Percentiles rank a stretch among this genome's conserved stretches.
These are phyloP conservation scores for Gelatoporia subvermispora DNA, from an alignment of 768 basidiomycete species.

Conservation along the genomic window DNA sequence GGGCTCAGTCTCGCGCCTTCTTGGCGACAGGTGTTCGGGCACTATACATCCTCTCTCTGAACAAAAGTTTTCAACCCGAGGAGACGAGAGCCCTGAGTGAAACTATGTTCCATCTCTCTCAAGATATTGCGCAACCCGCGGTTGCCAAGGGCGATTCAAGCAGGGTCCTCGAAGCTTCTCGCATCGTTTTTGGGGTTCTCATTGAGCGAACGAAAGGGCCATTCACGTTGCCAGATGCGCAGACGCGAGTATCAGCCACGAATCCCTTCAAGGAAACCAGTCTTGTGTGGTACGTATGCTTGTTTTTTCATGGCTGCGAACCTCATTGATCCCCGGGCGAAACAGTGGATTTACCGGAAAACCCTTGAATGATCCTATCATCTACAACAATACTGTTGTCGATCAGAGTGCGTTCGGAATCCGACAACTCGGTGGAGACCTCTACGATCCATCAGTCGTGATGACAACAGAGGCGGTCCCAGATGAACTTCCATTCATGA, in stretches of 20 bases:
- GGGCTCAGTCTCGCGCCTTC: no score
- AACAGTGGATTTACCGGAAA: background rate
- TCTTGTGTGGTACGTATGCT: background rate
- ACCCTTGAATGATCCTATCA: background rate
- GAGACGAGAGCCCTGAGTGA: conserved; percentile 1
- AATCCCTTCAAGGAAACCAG: no score
- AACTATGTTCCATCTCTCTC: conserved; percentile 1
- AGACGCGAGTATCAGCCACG: background rate
- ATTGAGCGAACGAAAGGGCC: conserved; percentile 4
- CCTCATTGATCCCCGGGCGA: no score
- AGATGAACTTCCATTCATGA: no score
- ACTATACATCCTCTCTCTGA: background rate
- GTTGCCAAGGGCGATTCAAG: background rate
- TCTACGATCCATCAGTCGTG: background rate
- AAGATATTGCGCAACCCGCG: background rate
- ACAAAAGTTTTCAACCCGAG: background rate
- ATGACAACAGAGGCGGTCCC: no score
- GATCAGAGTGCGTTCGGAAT: background rate
- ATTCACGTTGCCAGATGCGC: background rate
- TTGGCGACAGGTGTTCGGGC: background rate
- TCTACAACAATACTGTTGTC: background rate
- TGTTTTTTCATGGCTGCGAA: background rate
- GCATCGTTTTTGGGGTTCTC: background rate
- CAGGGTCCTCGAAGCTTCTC: background rate
- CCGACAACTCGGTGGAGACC: background rate